phyloP scores from a whole-genome alignment of 306 rosid genomes.

The Prunus fruticosa region DNA sequence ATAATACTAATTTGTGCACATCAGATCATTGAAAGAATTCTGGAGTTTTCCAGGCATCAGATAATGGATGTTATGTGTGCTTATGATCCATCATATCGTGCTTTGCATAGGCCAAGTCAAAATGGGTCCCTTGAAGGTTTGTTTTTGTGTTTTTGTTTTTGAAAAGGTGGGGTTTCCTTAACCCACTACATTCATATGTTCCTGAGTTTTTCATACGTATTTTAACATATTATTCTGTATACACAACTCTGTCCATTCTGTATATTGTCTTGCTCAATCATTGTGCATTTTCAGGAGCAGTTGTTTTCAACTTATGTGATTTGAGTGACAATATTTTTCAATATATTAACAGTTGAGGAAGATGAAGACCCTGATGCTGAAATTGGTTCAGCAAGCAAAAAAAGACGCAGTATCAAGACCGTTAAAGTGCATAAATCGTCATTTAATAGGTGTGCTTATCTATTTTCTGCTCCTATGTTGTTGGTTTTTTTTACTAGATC shows the following conservation, averaged over 20 bases:
- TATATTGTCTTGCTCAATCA: background rate
- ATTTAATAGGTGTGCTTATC: constrained; percentile 61
- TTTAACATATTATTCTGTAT: background rate
- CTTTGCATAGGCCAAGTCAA: constrained; percentile 81
- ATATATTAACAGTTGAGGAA: constrained; percentile 53
- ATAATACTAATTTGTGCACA: constrained; percentile 19
- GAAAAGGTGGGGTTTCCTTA: background rate
- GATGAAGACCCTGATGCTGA: constrained; percentile 73
- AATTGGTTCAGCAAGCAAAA: constrained; percentile 81
- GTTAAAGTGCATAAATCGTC: constrained; percentile 62
- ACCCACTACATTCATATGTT: background rate
- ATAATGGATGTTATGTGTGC: constrained; percentile 94
- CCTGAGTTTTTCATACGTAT: background rate
- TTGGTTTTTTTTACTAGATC: constrained; percentile 12
- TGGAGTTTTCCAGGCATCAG: constrained; percentile 91
- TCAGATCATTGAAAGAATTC: constrained; percentile 93
- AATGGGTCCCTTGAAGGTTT: constrained; percentile 73
- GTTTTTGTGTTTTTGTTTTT: constrained; percentile 16
- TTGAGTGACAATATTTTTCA: background rate
- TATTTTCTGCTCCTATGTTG: constrained; percentile 10
- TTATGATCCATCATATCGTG: constrained; percentile 87
- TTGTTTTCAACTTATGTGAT: background rate
- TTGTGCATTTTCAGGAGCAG: background rate
- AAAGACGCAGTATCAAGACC: constrained; percentile 68
- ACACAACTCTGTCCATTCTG: background rate